Conservation (phyloP, 2,329 filamentous ascomycete species). For the Knufia fluminis region DNA sequence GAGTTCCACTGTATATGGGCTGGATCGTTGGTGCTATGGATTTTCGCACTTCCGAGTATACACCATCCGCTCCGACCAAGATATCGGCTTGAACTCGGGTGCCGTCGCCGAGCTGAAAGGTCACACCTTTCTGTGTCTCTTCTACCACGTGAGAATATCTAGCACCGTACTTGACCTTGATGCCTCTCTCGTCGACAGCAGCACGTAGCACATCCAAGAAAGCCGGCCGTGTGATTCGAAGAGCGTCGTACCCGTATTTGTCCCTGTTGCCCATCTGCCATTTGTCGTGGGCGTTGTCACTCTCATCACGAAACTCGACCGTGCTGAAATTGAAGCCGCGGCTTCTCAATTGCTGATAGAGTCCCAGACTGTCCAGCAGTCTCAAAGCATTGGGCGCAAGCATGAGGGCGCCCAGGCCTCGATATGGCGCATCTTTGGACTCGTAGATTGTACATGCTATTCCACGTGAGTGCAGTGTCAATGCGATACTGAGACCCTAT, state of each 20-base stretch:
- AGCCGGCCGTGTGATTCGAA: constrained; percentile 14
- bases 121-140: constrained; percentile 9
- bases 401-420: constrained; percentile 49
- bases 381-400: constrained; percentile 51
- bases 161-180: constrained; percentile 9
- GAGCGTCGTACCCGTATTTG: constrained; percentile 24
- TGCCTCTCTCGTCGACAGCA: constrained; percentile 3
- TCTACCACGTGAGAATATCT: constrained; percentile 8
- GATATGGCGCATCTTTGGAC: constrained; percentile 34
- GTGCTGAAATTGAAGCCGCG: constrained; percentile 45
- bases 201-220: constrained; percentile 8
- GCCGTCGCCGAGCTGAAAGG: constrained; percentile 17
- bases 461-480: constrained; percentile 44
- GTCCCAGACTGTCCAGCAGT: constrained; percentile 42
- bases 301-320: constrained; percentile 38
- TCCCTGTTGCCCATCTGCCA: constrained; percentile 11
- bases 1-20: constrained; percentile 17
- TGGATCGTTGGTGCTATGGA: constrained; percentile 11
- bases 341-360: constrained; percentile 39
- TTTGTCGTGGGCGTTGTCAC: constrained; percentile 8
- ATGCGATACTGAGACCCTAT: constrained; percentile 45
- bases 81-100: constrained; percentile 19
- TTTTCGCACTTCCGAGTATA: constrained; percentile 20
- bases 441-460: constrained; percentile 48
- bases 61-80: constrained; percentile 24